Evolutionary conservation across 2,329 filamentous ascomycete species (phyloP).

Genomic region (Magnaporthiopsis rhizophila): DNA sequence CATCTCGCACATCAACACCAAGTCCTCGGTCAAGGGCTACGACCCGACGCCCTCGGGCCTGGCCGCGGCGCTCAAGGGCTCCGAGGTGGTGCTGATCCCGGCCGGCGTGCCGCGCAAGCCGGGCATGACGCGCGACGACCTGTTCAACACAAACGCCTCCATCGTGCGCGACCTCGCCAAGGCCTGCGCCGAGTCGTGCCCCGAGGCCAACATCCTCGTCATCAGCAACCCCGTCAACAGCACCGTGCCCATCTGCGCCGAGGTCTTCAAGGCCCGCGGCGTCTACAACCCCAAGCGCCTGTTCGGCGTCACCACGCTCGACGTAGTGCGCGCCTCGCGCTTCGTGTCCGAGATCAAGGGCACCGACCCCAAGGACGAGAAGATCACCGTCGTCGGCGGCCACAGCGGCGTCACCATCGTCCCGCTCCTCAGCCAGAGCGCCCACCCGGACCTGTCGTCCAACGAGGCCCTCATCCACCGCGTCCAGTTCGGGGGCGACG

Average conservation of each 20-base stretch:
- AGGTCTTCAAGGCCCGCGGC: conserved; percentile 90
- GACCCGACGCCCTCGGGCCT: conserved; percentile 70
- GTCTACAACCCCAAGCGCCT: conserved; percentile 99
- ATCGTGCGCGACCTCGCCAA: conserved; percentile 98
- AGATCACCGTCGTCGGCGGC: conserved; percentile 91
- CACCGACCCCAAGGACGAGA: conserved; percentile 85
- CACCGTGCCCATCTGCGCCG: conserved; percentile 93
- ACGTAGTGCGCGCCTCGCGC: conserved; percentile 93
- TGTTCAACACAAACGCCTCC: conserved; percentile 99
- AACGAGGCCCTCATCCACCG: conserved; percentile 78
- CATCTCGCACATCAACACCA: conserved; percentile 98
- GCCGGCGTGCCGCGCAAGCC: conserved; percentile 98
- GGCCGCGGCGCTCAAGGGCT: conserved; percentile 68
- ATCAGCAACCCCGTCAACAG: conserved; percentile 99
- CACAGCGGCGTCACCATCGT: conserved; percentile 99
- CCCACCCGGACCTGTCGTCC: conserved; percentile 74
- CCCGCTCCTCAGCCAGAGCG: conserved; percentile 91
- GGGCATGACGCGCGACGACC: conserved; percentile 98
- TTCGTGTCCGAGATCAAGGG: conserved; percentile 94
- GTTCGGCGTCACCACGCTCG: conserved; percentile 98
- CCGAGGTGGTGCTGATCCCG: conserved; percentile 94
- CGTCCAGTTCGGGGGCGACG: conserved; percentile 97
- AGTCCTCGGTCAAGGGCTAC: conserved; percentile 88
- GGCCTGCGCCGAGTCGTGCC: conserved; percentile 79
- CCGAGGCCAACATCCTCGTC: conserved; percentile 91